These are phyloP conservation scores for Fusarium oligoseptatum DNA, from an alignment of 2,329 filamentous ascomycete species.

Conservation along the genomic window DNA sequence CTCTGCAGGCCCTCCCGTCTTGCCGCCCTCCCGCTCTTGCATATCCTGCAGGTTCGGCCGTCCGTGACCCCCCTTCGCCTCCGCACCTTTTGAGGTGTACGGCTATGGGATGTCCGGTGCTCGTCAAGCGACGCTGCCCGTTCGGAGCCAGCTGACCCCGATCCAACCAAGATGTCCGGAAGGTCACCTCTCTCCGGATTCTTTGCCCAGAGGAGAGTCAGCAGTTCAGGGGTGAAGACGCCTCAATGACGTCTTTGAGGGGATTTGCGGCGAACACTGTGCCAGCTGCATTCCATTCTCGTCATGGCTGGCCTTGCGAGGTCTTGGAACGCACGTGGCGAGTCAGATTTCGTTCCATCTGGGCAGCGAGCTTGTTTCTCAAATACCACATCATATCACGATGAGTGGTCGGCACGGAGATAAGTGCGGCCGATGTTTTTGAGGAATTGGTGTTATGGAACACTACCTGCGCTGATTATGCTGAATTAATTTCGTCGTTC, in stretches of 20 bases:
- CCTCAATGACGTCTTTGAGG: conserved; percentile 6
- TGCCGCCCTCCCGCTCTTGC: conserved; percentile 34
- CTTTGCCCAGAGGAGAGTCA: neutral
- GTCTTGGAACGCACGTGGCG: neutral
- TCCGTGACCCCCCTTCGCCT: conserved; percentile 21
- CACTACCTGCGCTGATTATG: neutral
- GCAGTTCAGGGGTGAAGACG: neutral
- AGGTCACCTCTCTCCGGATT: conserved; percentile 1
- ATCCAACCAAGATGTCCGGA: conserved; percentile 16
- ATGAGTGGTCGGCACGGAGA: neutral
- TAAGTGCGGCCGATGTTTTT: neutral
- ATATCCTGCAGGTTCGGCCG: conserved; percentile 34
- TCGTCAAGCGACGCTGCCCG: conserved; percentile 30
- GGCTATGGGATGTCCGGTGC: conserved; percentile 19
- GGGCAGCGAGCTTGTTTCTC: neutral
- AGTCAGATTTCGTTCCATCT: conserved; percentile 12
- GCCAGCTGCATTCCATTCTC: conserved; percentile 4
- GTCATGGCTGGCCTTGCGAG: neutral
- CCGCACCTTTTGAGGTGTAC: conserved; percentile 13
- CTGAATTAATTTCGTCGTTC: neutral
- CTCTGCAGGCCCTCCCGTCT: conserved; percentile 37
- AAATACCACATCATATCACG: neutral
- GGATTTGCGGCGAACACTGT: conserved; percentile 16
- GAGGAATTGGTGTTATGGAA: neutral
- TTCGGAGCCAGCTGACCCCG: conserved; percentile 19